Conservation (phyloP, 2,329 filamentous ascomycete genomes). For the Diaporthe sp. region DNA sequence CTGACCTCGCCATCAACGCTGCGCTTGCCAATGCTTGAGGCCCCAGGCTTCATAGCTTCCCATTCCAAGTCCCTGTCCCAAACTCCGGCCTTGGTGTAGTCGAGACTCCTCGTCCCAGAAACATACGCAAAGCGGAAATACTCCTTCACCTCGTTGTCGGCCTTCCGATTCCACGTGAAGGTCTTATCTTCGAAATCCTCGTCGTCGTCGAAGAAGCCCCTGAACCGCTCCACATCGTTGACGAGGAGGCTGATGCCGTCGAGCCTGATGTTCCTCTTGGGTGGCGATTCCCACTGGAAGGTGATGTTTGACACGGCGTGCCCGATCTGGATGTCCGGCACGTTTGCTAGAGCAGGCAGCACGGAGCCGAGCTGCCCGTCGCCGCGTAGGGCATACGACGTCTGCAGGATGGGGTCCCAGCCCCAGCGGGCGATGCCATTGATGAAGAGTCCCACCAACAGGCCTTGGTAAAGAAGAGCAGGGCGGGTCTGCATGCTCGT, state of each 20-base stretch:
- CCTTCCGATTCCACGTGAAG: slow-evolving; percentile 72
- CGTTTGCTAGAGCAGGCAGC: slow-evolving; percentile 65
- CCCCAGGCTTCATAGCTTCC: slow-evolving; percentile 74
- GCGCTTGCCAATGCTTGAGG: slow-evolving; percentile 59
- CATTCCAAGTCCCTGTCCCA: slow-evolving; percentile 77
- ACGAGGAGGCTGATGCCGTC: slow-evolving; percentile 85
- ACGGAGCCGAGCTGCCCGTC: slow-evolving; percentile 73
- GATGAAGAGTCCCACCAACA: slow-evolving; percentile 91
- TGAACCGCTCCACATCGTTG: slow-evolving; percentile 86
- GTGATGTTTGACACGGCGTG: slow-evolving; percentile 73
- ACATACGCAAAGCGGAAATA: slow-evolving; percentile 85
- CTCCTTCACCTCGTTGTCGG: slow-evolving; percentile 64
- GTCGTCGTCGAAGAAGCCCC: slow-evolving; percentile 75
- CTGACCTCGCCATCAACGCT: slow-evolving; percentile 38
- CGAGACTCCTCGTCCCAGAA: slow-evolving; percentile 72
- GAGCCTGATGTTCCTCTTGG: slow-evolving; percentile 60
- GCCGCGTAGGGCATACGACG: slow-evolving; percentile 77
- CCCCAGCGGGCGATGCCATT: slow-evolving; percentile 96
- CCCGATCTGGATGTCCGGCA: slow-evolving; percentile 60
- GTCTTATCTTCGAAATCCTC: slow-evolving; percentile 52
- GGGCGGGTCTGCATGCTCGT: slow-evolving; percentile 91
- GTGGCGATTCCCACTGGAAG: slow-evolving; percentile 65
- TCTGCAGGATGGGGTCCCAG: slow-evolving; percentile 90
- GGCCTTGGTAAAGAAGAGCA: slow-evolving; percentile 86
- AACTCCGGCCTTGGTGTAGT: slow-evolving; percentile 81